Evolutionary conservation across 2,329 filamentous ascomycete species (phyloP), one percentile per base, ranked within the genome.

Genomic region (Zymoseptoria brevis): DNA sequence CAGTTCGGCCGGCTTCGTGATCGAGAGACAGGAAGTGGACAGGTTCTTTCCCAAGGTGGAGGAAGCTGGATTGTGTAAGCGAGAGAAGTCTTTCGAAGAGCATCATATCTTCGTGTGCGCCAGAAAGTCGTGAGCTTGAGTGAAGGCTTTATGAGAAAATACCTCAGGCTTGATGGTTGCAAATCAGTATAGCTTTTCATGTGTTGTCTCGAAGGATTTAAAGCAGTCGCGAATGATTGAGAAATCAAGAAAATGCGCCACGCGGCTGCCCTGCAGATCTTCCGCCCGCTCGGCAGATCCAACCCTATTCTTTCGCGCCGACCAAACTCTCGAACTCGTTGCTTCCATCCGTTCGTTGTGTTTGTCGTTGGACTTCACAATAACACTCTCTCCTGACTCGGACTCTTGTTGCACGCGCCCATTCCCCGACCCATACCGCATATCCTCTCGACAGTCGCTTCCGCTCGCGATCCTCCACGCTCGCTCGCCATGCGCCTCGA

Each of bases 41-140:
- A 19, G 7, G 19, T 63, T 57, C 30, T 19, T 22, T 11, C 61
- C 59, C 8, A 61, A 59, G 29, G 61, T 19, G 8, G 59, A 50
- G 13, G 57, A 63, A 41, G 57, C 50, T 45, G 61, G 59, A 24
- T 19, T 63, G 29, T 63, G 61, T 22, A 45, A 55, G 19, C 51
- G 53, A n/a, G 59, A 57, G n/a, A 59, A 61, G 9, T 50, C 41
- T 13, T 41, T 21, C 24, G 48, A 50, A 8, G 54, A 57, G 41
- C 22, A 50, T n/a, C 59, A 61, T 24, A 26, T 63, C 16, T 62
- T 62, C 22, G 26, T 62, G 3, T 58, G 58, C 51, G 60, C 60
- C 29, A 57, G 58, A 5, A 62, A 56, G 41, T 57, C 56, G n/a
- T n/a, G 35, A 45, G 35, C 35, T 45, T 6, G 16, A 45, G 35